Evolutionary conservation across 768 basidiomycete species (phyloP).

Genomic region (Termitomyces sp.): DNA sequence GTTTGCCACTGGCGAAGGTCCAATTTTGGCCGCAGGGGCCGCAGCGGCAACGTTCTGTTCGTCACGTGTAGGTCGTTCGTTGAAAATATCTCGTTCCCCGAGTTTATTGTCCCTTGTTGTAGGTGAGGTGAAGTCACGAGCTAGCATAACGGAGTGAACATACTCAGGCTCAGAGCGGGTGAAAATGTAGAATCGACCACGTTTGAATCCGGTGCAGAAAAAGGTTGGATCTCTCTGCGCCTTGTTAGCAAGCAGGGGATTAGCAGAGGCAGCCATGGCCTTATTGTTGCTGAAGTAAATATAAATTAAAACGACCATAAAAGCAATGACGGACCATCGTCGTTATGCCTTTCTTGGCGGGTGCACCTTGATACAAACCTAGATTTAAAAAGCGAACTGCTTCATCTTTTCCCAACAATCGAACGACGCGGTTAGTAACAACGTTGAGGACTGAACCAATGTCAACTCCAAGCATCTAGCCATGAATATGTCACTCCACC

Average conservation of each 20-base stretch:
- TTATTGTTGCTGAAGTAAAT: slow-evolving; percentile 20
- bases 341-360: slow-evolving; percentile 74
- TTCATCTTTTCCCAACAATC: slow-evolving; percentile 91
- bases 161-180: slow-evolving; percentile 88
- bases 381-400: slow-evolving; percentile 86
- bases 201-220: slow-evolving; percentile 91
- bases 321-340: slow-evolving; percentile 56
- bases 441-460: slow-evolving; percentile 75
- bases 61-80: slow-evolving; percentile 94
- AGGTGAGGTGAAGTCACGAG: not conserved
- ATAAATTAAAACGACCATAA: not conserved
- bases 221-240: slow-evolving; percentile 83
- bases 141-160: slow-evolving; percentile 20
- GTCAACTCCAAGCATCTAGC: not conserved
- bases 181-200: slow-evolving; percentile 91
- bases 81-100: slow-evolving; percentile 94
- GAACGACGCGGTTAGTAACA: slow-evolving; percentile 86
- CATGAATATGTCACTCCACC: slow-evolving; percentile 36
- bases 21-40: slow-evolving; percentile 38
- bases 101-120: slow-evolving; percentile 69
- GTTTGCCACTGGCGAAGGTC: slow-evolving; percentile 69
- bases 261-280: slow-evolving; percentile 95
- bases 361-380: slow-evolving; percentile 88
- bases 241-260: slow-evolving; percentile 88
- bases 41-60: slow-evolving; percentile 84